These are phyloP conservation scores for Roridomyces roridus DNA, from an alignment of 768 basidiomycete species.

Conservation along the genomic window DNA sequence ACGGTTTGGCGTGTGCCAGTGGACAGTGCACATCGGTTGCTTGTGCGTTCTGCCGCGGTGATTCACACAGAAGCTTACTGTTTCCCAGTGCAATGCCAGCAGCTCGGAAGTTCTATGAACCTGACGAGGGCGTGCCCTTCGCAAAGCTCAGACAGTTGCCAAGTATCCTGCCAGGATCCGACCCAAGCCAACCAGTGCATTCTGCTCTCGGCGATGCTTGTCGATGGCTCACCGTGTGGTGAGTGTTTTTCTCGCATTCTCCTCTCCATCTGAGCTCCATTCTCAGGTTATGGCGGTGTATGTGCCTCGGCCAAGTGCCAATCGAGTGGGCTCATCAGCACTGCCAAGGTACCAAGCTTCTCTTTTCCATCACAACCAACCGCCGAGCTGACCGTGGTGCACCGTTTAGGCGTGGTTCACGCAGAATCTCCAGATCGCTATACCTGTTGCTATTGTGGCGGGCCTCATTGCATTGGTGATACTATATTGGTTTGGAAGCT, in stretches of 20 bases:
- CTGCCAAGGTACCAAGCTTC: constrained; percentile 57
- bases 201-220: constrained; percentile 69
- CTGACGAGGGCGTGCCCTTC: constrained; percentile 70
- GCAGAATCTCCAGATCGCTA: constrained; percentile 78
- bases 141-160: constrained; percentile 69
- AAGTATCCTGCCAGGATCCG: constrained; percentile 84
- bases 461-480: constrained; percentile 66
- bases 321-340: constrained; percentile 61
- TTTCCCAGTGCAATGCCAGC: constrained; percentile 72
- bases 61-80: constrained; percentile 14
- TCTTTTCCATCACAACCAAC: constrained; percentile 1
- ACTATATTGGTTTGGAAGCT: constrained; percentile 53
- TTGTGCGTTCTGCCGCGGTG: constrained; percentile 46
- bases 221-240: constrained; percentile 89
- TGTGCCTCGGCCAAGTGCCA: constrained; percentile 70
- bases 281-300: constrained; percentile 72
- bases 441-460: constrained; percentile 78
- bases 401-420: constrained; percentile 68
- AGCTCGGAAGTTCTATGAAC: constrained; percentile 73
- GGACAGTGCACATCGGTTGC: constrained; percentile 80
- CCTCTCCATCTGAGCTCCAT: constrained; percentile 11
- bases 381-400: constrained; percentile 7
- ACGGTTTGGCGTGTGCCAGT: constrained; percentile 73
- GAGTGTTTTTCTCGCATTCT: constrained; percentile 30
- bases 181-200: constrained; percentile 64